Percentiles rank a stretch among this genome's conserved stretches.
These are phyloP conservation scores for Melaleuca quinquenervia DNA, from an alignment of 345 rosid genomes.

Conservation along the genomic window DNA sequence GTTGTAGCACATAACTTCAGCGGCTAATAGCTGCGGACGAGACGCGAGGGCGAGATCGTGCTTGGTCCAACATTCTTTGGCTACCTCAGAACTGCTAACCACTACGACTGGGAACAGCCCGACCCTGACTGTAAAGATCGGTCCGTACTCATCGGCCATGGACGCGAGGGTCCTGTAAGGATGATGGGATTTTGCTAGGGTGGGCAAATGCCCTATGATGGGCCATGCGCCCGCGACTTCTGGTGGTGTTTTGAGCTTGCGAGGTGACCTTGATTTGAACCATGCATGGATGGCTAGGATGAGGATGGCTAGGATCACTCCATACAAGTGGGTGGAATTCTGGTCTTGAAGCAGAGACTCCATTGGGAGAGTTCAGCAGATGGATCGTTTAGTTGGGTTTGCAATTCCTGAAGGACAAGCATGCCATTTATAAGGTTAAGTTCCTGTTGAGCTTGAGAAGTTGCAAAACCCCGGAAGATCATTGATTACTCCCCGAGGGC, in stretches of 20 bases:
- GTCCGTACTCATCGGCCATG: conserved; percentile 28
- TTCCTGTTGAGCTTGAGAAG: background rate
- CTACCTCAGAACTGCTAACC: background rate
- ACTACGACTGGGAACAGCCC: conserved; percentile 20
- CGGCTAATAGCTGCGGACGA: conserved; percentile 10
- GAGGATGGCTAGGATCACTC: background rate
- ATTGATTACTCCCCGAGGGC: background rate
- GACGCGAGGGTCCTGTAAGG: conserved; percentile 15
- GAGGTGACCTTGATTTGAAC: background rate
- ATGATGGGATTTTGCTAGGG: background rate
- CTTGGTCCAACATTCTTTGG: conserved; percentile 19
- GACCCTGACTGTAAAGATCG: conserved; percentile 19
- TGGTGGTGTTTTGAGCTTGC: background rate
- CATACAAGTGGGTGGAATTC: background rate
- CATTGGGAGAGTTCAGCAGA: background rate
- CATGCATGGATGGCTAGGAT: background rate
- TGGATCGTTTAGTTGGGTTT: background rate
- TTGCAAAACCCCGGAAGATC: background rate
- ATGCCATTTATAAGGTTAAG: background rate
- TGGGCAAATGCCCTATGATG: conserved; percentile 24
- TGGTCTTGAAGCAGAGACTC: background rate
- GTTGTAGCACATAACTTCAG: conserved; percentile 8
- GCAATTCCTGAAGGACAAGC: background rate
- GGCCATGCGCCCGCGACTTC: conserved; percentile 9
- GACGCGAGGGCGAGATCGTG: conserved; percentile 11